phyloP scores from a whole-genome alignment of 2,329 filamentous ascomycete species.

The Xylaria sp. region DNA sequence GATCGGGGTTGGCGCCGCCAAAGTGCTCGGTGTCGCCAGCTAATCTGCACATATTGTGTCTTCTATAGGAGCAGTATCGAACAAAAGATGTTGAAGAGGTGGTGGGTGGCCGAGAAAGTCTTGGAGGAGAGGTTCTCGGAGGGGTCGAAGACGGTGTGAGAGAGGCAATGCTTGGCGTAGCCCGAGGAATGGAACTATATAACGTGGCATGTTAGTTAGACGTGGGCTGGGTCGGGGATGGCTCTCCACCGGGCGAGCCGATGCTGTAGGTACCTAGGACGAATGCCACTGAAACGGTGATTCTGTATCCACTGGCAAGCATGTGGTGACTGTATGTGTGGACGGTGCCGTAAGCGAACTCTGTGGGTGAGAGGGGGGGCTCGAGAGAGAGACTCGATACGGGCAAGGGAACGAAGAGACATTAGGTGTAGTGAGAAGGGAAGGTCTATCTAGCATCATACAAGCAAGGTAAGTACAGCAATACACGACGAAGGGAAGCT shows the following conservation, averaged over 20 bases:
- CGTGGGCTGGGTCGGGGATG: slow-evolving; percentile 1
- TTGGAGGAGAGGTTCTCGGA: slow-evolving; percentile 22
- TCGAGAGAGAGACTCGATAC: slow-evolving; percentile 36
- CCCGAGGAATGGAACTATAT: slow-evolving; percentile 19
- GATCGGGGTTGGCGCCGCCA: slow-evolving; percentile 62
- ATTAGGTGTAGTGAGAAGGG: slow-evolving; percentile 30
- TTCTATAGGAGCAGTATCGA: slow-evolving; percentile 73
- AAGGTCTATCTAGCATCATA: slow-evolving; percentile 18
- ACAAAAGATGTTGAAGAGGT: slow-evolving; percentile 31
- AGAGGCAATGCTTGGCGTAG: slow-evolving; percentile 24
- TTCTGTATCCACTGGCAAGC: slow-evolving; percentile 29
- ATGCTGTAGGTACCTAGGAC: slow-evolving; percentile 25
- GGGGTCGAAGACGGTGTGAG: slow-evolving; percentile 20
- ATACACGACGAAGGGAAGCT: slow-evolving; percentile 14
- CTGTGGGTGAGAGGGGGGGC: slow-evolving; percentile 28
- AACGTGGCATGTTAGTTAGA: slow-evolving; percentile 14
- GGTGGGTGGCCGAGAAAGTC: slow-evolving; percentile 25
- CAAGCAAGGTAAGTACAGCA: slow-evolving; percentile 10
- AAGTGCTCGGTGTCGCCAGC: slow-evolving; percentile 60
- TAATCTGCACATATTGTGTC: slow-evolving; percentile 72
- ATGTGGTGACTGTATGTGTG: slow-evolving; percentile 4
- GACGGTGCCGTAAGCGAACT: slow-evolving; percentile 32
- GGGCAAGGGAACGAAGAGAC: slow-evolving; percentile 36
- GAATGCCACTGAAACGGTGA: slow-evolving; percentile 28
- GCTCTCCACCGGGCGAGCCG: slow-evolving; percentile 8